Base-by-base conservation (phyloP, 2,329 filamentous ascomycete species). In the Purpureocillium takamizusanense region DNA sequence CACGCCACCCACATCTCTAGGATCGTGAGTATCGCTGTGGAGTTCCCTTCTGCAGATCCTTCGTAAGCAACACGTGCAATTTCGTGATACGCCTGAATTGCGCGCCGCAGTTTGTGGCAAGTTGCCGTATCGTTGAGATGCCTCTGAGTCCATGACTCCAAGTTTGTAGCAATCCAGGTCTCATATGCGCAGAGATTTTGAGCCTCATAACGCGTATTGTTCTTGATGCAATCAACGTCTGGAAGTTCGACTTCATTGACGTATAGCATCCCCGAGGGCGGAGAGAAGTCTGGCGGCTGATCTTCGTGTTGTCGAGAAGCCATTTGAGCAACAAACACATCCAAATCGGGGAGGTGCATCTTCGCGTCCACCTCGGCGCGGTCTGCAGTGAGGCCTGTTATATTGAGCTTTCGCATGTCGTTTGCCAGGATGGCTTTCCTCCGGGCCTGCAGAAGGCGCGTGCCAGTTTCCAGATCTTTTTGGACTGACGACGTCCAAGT, bases 1-100 rank as follows among this genome's bases (percentile, higher is more conserved):
- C 69, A 66, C 0, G 70, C 70, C 7, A 74, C 50, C 78, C 78
- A 82, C 0, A 82, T 49, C 38, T 79, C 73, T 3, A 78, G 45
- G 0, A 72, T 44, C 0, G 67, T 75, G 1, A 82, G 57, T 2
- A 75, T 43, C 68, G 78, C 77, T 3, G 67, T 35, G 0, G 78
- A 81, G 0, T 59, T 45, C 1, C 53, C 56, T 38, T 71, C 64
- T 0, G 75, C 67, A 7, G 65, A 61, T 0, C 36, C 43, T 0
- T 38, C 3, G 32, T 77, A 78, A 0, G 27, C 8, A 0, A 1
- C 0, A 1, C 21, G 31, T 0, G 62, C 62, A 4, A 31, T 12
- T 0, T 13, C 4, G 30, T 62, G 49, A 38, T 73, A 73, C 2
- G 4, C 16, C 0, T 31, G 12, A 2, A 50, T 32, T 1, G 69